These are phyloP conservation scores for sunflower (Helianthus annuus) DNA, from an alignment of 129 eudicot species.

Conservation along the genomic window DNA sequence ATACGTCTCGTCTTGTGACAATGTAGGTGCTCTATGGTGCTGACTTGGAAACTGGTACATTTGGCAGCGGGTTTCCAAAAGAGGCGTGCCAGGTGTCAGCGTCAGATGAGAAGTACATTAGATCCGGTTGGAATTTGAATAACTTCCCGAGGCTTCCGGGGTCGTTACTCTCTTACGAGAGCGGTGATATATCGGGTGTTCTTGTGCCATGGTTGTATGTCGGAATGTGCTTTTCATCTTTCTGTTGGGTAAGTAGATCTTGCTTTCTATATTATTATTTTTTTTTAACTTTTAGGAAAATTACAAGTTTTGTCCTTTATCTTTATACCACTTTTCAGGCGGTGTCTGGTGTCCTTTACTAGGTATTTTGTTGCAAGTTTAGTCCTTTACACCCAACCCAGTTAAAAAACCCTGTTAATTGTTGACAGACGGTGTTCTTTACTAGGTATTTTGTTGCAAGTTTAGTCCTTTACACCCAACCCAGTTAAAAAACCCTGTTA, in stretches of 20 bases:
- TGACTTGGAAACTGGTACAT: slow-evolving; percentile 92
- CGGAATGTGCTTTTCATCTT: slow-evolving; percentile 99
- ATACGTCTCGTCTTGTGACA: not conserved
- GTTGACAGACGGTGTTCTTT: too few relatives aligned
- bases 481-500: too few relatives aligned
- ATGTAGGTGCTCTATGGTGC: slow-evolving; percentile 96
- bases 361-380: too few relatives aligned
- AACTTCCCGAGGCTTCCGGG: slow-evolving; percentile 95
- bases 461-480: too few relatives aligned
- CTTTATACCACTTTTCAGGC: too few relatives aligned
- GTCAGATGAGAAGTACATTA: slow-evolving; percentile 65
- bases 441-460: too few relatives aligned
- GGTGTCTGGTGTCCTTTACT: too few relatives aligned
- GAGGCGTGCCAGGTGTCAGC: slow-evolving; percentile 40
- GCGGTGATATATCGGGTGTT: slow-evolving; percentile 94
- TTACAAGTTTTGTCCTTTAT: too few relatives aligned
- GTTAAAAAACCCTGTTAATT: too few relatives aligned
- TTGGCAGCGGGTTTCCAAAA: slow-evolving; percentile 97
- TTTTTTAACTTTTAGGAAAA: too few relatives aligned
- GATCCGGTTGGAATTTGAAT: slow-evolving; percentile 96
- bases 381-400: too few relatives aligned
- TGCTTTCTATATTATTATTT: slow-evolving; percentile 1
- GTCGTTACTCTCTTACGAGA: slow-evolving; percentile 83
- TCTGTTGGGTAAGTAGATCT: slow-evolving; percentile 86
- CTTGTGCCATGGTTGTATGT: slow-evolving; percentile 96